These are phyloP conservation scores for Citrullus amarus DNA, from an alignment of 306 rosid species.

Conservation along the genomic window DNA sequence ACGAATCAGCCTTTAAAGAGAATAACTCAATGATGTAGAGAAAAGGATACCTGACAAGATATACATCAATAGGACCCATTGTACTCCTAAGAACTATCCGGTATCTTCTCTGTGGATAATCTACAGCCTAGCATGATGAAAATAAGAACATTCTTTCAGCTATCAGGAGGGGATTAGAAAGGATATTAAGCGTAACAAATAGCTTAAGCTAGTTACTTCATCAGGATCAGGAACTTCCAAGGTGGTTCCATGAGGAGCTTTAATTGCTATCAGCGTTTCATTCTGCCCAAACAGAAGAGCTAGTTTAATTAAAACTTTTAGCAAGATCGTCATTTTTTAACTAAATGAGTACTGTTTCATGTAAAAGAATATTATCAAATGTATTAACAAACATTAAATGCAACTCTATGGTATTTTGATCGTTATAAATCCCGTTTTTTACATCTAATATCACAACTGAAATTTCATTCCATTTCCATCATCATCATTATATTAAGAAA, in stretches of 20 bases:
- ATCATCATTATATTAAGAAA: neutral
- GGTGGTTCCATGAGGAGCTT: slow-evolving; percentile 99
- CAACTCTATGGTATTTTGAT: neutral
- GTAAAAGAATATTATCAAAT: neutral
- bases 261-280: slow-evolving; percentile 92
- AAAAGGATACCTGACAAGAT: slow-evolving; percentile 77
- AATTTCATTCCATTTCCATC: neutral
- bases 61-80: slow-evolving; percentile 98
- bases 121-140: slow-evolving; percentile 62
- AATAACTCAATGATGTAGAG: slow-evolving; percentile 10
- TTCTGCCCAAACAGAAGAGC: slow-evolving; percentile 39
- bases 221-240: slow-evolving; percentile 98
- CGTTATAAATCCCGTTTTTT: neutral
- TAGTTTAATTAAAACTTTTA: slow-evolving; percentile 14
- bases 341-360: neutral
- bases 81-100: slow-evolving; percentile 93
- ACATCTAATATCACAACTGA: neutral
- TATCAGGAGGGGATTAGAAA: slow-evolving; percentile 8
- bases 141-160: slow-evolving; percentile 22
- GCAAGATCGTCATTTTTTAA: neutral
- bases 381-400: neutral
- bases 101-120: slow-evolving; percentile 85
- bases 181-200: neutral
- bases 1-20: neutral
- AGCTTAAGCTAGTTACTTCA: slow-evolving; percentile 39